These are phyloP conservation scores for Leccinum incarnatum DNA, from an alignment of 768 basidiomycete species.

Conservation along the genomic window DNA sequence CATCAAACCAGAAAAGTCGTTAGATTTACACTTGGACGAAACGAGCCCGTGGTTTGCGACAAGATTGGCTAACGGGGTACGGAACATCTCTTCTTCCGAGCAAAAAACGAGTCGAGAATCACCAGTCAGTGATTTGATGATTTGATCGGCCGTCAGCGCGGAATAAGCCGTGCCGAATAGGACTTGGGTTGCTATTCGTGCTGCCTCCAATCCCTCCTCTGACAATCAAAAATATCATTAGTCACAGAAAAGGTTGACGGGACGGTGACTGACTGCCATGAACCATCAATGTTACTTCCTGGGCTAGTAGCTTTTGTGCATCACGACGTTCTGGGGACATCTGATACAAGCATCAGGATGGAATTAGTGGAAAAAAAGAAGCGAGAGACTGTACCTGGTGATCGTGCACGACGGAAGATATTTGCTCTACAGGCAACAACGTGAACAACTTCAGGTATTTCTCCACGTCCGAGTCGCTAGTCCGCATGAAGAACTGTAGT, in stretches of 20 bases:
- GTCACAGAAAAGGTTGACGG: background rate
- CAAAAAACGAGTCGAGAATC: conserved; percentile 65
- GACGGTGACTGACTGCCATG: conserved; percentile 46
- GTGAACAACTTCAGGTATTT: conserved; percentile 83
- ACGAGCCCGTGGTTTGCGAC: conserved; percentile 56
- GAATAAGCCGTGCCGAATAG: conserved; percentile 40
- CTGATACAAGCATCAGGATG: conserved; percentile 12
- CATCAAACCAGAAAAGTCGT: background rate
- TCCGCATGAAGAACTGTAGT: conserved; percentile 82
- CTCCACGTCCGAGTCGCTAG: conserved; percentile 75
- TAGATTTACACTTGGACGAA: conserved; percentile 59
- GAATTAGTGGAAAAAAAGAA: background rate
- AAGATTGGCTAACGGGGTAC: conserved; percentile 57
- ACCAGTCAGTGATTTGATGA: conserved; percentile 57
- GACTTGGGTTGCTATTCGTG: conserved; percentile 43
- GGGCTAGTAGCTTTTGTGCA: conserved; percentile 53
- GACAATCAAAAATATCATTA: conserved; percentile 5
- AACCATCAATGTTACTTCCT: conserved; percentile 58
- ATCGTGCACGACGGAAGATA: conserved; percentile 51
- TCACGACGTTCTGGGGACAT: conserved; percentile 36
- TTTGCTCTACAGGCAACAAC: conserved; percentile 57
- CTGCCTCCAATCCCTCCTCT: conserved; percentile 42
- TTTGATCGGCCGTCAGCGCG: conserved; percentile 51
- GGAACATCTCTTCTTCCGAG: conserved; percentile 49
- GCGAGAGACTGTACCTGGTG: conserved; percentile 49